Percentiles rank a stretch among this genome's conserved stretches.
Conservation (phyloP, 495 filamentous ascomycete species). For the Durotheca rogersii region DNA sequence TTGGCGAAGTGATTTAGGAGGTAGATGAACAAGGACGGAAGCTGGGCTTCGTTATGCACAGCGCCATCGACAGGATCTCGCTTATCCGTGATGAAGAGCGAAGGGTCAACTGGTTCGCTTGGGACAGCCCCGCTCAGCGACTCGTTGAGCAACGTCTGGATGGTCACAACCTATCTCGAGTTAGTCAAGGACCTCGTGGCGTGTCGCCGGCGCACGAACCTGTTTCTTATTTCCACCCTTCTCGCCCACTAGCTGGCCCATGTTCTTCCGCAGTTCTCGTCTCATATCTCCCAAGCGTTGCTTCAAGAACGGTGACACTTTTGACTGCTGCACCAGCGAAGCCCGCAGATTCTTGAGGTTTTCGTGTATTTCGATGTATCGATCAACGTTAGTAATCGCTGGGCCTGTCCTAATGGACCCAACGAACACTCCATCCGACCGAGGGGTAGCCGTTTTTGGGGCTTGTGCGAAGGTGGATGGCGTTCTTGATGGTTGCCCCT, state of each 20-base stretch:
- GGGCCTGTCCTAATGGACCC: not conserved
- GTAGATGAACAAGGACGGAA: constrained; percentile 75
- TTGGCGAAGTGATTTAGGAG: constrained; percentile 83
- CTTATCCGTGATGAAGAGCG: constrained; percentile 60
- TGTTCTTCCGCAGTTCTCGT: constrained; percentile 64
- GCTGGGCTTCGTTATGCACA: constrained; percentile 51
- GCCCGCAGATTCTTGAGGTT: constrained; percentile 71
- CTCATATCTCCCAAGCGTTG: constrained; percentile 71
- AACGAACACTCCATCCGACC: constrained; percentile 6
- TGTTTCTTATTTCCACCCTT: constrained; percentile 61
- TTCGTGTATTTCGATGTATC: constrained; percentile 69
- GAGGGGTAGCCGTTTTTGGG: not conserved
- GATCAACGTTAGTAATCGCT: constrained; percentile 40
- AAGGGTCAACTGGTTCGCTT: constrained; percentile 65
- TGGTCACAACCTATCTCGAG: constrained; percentile 44
- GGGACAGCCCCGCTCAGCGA: constrained; percentile 44
- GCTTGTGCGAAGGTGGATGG: constrained; percentile 13
- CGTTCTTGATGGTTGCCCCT: constrained; percentile 1
- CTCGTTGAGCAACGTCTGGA: constrained; percentile 44
- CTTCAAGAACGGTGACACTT: constrained; percentile 53
- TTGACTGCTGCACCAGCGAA: constrained; percentile 53
- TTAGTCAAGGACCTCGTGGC: constrained; percentile 8
- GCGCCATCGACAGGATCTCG: constrained; percentile 55
- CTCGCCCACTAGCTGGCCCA: constrained; percentile 71
- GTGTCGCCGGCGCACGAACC: constrained; percentile 41